Percentiles rank a stretch among this genome's conserved stretches.
Evolutionary conservation across 345 rosid species (phyloP).

Genomic region (Euphorbia peplus): DNA sequence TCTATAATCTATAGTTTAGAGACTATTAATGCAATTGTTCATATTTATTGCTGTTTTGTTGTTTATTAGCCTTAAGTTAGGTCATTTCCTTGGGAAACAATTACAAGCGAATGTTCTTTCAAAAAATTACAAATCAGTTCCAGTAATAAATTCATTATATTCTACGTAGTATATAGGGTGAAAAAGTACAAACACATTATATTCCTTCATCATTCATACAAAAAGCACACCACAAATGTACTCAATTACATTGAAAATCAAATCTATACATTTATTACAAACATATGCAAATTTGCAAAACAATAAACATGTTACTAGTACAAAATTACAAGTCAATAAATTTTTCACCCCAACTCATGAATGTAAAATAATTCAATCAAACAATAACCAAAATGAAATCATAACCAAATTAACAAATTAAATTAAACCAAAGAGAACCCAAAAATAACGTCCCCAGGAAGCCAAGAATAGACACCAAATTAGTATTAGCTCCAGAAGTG

Average conservation of each 20-base stretch:
- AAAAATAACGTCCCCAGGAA: background rate
- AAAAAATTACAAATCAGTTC: no score
- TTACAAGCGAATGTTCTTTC: no score
- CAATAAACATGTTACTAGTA: background rate
- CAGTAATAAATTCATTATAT: no score
- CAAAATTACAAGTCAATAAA: background rate
- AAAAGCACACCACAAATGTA: background rate
- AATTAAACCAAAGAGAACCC: background rate
- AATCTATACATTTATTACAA: background rate
- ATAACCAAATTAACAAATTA: background rate
- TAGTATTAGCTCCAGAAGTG: conserved; percentile 10
- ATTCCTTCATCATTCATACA: no score
- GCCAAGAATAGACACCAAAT: conserved; percentile 13
- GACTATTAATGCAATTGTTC: no score
- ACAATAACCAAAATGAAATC: background rate
- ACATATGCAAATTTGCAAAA: background rate
- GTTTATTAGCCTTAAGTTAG: no score
- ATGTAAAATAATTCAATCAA: background rate
- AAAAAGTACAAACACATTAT: no score
- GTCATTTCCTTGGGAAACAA: no score
- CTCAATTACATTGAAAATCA: background rate
- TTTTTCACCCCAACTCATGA: background rate
- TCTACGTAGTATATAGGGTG: no score
- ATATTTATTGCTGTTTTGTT: no score
- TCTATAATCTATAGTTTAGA: no score